Percentiles rank a stretch among this genome's conserved stretches.
These are phyloP conservation scores for Starmerella floricola DNA, from an alignment of 805 yeast genomes.

Conservation along the genomic window DNA sequence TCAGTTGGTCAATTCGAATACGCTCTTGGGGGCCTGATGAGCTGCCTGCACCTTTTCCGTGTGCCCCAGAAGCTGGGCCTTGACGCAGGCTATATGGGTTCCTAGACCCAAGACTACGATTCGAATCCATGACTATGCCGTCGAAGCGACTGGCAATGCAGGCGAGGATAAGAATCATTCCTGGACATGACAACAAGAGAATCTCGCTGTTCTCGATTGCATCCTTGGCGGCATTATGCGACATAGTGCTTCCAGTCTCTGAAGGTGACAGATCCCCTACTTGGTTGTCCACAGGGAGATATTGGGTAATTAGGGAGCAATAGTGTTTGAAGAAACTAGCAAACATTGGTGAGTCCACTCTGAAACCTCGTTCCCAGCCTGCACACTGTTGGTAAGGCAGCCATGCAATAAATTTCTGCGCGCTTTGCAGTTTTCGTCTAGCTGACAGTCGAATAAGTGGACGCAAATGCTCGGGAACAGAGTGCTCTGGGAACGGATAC, in stretches of 20 bases:
- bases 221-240: neutral
- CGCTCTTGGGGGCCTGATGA: constrained; percentile 1
- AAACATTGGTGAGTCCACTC: constrained; percentile 30
- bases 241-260: constrained; percentile 10
- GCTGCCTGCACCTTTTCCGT: neutral
- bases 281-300: constrained; percentile 19
- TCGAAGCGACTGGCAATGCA: constrained; percentile 23
- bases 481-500: too few species aligned
- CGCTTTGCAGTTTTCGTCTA: neutral
- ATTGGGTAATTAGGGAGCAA: constrained; percentile 27
- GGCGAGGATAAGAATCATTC: constrained; percentile 26
- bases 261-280: constrained; percentile 18
- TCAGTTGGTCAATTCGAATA: constrained; percentile 27
- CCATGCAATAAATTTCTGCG: neutral
- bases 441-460: neutral
- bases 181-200: constrained; percentile 23
- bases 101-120: constrained; percentile 7
- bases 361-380: constrained; percentile 29
- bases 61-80: neutral
- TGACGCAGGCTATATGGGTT: constrained; percentile 9
- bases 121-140: constrained; percentile 7
- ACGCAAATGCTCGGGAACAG: neutral
- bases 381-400: neutral
- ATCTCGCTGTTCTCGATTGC: constrained; percentile 2
- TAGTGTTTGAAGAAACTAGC: constrained; percentile 34